Conservation (phyloP, 2,329 filamentous ascomycete species). For the Aspergillus brunneoviolaceus region DNA sequence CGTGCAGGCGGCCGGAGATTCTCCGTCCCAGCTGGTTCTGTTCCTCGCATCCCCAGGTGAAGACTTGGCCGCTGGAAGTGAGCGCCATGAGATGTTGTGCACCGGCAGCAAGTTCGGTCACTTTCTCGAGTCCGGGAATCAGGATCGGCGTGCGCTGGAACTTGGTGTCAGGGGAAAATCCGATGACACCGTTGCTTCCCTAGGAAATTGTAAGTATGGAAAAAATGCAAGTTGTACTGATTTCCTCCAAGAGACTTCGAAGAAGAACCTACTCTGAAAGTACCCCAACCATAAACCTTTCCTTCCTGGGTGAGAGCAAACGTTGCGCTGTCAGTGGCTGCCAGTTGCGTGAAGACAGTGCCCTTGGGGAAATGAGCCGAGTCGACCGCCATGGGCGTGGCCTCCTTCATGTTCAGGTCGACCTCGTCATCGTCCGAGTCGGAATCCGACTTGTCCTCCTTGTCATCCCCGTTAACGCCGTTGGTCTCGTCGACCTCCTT, state of each 20-base stretch:
- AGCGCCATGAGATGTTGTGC: constrained; percentile 71
- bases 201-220: background rate
- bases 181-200: constrained; percentile 59
- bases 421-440: constrained; percentile 56
- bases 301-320: constrained; percentile 76
- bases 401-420: constrained; percentile 67
- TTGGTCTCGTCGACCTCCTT: constrained; percentile 56
- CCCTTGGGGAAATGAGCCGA: constrained; percentile 55
- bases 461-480: constrained; percentile 17
- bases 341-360: constrained; percentile 66
- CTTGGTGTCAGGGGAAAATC: constrained; percentile 48
- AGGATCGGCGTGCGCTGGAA: constrained; percentile 44
- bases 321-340: constrained; percentile 71
- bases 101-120: constrained; percentile 64
- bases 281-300: constrained; percentile 79
- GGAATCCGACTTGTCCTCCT: constrained; percentile 36
- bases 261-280: constrained; percentile 62
- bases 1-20: constrained; percentile 54
- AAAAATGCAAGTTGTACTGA: background rate
- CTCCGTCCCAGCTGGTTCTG: constrained; percentile 67
- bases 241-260: too few relatives aligned
- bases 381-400: constrained; percentile 63
- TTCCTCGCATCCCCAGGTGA: constrained; percentile 71
- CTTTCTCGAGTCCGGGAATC: constrained; percentile 60
- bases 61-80: constrained; percentile 63